These are phyloP conservation scores for Morella rubra DNA, from an alignment of 306 rosid species.

Conservation along the genomic window DNA sequence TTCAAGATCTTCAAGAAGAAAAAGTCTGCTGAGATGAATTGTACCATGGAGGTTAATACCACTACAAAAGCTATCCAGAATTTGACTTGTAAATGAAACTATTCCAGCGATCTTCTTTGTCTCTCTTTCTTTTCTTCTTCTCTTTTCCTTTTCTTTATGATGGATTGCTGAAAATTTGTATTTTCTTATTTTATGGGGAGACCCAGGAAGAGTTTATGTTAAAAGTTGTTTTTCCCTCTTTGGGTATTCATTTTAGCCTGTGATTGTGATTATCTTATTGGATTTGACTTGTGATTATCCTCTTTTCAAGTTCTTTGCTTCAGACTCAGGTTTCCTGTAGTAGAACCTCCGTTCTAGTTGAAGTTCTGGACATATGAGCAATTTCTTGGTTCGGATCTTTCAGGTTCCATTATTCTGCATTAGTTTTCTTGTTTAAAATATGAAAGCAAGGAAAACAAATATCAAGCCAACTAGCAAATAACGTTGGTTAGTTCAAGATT, in stretches of 20 bases:
- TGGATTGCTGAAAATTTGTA: neutral
- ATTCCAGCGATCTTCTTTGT: neutral
- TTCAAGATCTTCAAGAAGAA: conserved; percentile 36
- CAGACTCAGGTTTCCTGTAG: neutral
- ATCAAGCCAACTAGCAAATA: too few species aligned
- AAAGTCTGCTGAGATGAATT: conserved; percentile 29
- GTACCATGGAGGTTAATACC: conserved; percentile 29
- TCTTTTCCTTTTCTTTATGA: conserved; percentile 1
- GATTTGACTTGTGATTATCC: neutral
- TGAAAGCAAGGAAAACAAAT: too few species aligned
- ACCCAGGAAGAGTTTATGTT: neutral
- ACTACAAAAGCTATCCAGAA: conserved; percentile 17
- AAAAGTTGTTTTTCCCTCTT: neutral
- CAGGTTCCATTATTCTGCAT: neutral
- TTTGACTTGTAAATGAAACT: conserved; percentile 32
- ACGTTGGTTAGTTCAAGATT: too few species aligned
- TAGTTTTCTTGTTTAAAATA: neutral
- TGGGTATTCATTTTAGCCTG: neutral
- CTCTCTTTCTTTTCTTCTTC: neutral
- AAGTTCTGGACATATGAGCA: neutral
- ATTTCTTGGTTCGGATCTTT: neutral
- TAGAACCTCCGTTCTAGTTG: neutral
- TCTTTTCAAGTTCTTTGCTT: neutral
- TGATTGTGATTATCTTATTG: neutral
- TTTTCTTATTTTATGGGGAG: neutral